A percentile compares a stretch with the other conserved stretches of the same genome.
Evolutionary conservation across 2,329 filamentous ascomycete genomes (phyloP).

Genomic region (Botrytis sinoallii): DNA sequence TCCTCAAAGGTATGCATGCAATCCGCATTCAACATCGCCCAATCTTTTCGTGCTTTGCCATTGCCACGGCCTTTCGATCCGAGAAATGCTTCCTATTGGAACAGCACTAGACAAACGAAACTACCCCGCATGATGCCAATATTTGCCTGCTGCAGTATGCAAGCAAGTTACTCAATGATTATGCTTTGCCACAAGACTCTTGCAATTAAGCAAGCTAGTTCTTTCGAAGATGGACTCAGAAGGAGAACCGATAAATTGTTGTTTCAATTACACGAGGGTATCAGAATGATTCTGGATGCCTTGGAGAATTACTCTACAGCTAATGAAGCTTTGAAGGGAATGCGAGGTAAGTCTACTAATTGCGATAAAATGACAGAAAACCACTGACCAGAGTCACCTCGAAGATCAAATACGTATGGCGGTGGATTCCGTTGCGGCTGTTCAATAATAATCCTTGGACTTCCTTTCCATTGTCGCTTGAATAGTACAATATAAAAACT

Average conservation of each 20-base stretch:
- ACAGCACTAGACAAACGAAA: neutral
- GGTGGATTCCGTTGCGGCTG: neutral
- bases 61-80: constrained; percentile 38
- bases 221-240: neutral
- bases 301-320: constrained; percentile 32
- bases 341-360: constrained; percentile 28
- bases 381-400: neutral
- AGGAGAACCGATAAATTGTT: constrained; percentile 23
- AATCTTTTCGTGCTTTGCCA: constrained; percentile 46
- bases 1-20: constrained; percentile 50
- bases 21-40: constrained; percentile 48
- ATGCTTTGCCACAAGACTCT: constrained; percentile 34
- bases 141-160: constrained; percentile 40
- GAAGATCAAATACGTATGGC: constrained; percentile 12
- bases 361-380: neutral
- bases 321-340: constrained; percentile 32
- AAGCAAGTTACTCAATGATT: constrained; percentile 38
- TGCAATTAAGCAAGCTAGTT: constrained; percentile 21
- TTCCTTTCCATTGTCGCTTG: neutral
- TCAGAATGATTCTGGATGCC: constrained; percentile 27
- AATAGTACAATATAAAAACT: neutral
- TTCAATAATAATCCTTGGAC: neutral
- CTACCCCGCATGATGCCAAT: constrained; percentile 37
- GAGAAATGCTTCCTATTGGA: neutral
- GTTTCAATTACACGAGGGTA: constrained; percentile 26